Conservation (phyloP, 495 filamentous ascomycete genomes). For the Penicillium manginii region DNA sequence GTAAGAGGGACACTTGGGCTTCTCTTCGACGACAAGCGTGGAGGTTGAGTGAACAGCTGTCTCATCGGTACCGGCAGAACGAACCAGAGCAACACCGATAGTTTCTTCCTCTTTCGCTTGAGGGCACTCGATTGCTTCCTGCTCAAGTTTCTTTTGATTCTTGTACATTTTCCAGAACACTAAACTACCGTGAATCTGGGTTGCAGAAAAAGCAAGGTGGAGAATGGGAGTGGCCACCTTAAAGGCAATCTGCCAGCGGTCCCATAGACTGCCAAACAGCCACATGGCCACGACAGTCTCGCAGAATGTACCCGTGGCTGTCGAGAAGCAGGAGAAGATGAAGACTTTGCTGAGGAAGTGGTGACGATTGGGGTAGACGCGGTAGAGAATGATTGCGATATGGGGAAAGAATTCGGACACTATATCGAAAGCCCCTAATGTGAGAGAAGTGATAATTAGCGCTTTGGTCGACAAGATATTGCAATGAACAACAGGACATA, state of each 20-base stretch:
- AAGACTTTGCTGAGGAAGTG: slow-evolving; percentile 48
- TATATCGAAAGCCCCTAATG: slow-evolving; percentile 52
- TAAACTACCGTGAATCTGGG: slow-evolving; percentile 49
- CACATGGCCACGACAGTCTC: slow-evolving; percentile 55
- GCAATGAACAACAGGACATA: slow-evolving; percentile 27
- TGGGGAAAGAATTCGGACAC: slow-evolving; percentile 55
- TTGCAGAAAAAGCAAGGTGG: slow-evolving; percentile 47
- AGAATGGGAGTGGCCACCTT: slow-evolving; percentile 52
- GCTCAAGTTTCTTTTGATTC: slow-evolving; percentile 32
- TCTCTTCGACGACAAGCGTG: not conserved
- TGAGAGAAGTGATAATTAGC: not conserved
- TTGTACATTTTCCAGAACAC: slow-evolving; percentile 50
- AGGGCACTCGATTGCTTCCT: slow-evolving; percentile 54
- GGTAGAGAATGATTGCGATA: slow-evolving; percentile 53
- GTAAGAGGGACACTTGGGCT: too few species aligned
- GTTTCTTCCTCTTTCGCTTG: slow-evolving; percentile 3
- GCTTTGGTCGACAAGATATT: not conserved
- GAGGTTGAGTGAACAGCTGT: not conserved
- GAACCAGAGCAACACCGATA: slow-evolving; percentile 1
- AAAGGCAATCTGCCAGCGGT: slow-evolving; percentile 50
- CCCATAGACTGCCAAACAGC: slow-evolving; percentile 52
- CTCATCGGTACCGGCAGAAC: not conserved
- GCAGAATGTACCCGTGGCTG: slow-evolving; percentile 42
- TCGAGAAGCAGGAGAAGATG: slow-evolving; percentile 40
- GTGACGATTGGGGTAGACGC: slow-evolving; percentile 43